Conservation (phyloP, 495 filamentous ascomycete species). For the Trichodelitschia bisporula region DNA sequence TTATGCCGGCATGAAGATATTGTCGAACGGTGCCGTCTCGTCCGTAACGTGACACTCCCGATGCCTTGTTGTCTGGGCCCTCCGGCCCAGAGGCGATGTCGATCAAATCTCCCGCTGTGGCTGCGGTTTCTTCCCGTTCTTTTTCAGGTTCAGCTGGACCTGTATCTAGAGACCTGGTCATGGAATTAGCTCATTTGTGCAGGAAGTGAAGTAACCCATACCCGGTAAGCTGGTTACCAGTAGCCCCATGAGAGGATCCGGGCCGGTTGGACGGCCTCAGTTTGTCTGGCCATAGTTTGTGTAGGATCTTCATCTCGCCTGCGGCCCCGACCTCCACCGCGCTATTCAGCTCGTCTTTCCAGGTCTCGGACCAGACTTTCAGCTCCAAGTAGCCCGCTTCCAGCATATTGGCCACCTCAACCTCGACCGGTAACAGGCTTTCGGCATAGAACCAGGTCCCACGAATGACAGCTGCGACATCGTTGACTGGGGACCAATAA, state of each 20-base stretch:
- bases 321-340: conserved; percentile 74
- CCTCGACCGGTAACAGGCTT: conserved; percentile 73
- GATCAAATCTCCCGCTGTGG: conserved; percentile 15
- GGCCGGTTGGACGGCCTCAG: conserved; percentile 8
- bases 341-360: conserved; percentile 76
- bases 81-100: conserved; percentile 16
- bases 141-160: conserved; percentile 12
- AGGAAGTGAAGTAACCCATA: too few relatives aligned
- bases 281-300: conserved; percentile 51
- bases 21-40: conserved; percentile 13
- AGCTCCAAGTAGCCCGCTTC: conserved; percentile 73
- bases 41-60: conserved; percentile 13
- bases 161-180: conserved; percentile 5
- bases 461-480: conserved; percentile 56
- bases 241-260: background rate
- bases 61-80: conserved; percentile 17
- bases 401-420: conserved; percentile 72
- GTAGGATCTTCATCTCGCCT: conserved; percentile 73
- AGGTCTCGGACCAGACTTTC: conserved; percentile 76
- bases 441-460: conserved; percentile 96
- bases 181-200: background rate
- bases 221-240: background rate
- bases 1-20: conserved; percentile 48
- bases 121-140: conserved; percentile 11
- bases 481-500: conserved; percentile 92